Evolutionary conservation across 2,329 filamentous ascomycete species (phyloP), one percentile per base, ranked within the genome.

Genomic region (Albifimbria verrucaria): DNA sequence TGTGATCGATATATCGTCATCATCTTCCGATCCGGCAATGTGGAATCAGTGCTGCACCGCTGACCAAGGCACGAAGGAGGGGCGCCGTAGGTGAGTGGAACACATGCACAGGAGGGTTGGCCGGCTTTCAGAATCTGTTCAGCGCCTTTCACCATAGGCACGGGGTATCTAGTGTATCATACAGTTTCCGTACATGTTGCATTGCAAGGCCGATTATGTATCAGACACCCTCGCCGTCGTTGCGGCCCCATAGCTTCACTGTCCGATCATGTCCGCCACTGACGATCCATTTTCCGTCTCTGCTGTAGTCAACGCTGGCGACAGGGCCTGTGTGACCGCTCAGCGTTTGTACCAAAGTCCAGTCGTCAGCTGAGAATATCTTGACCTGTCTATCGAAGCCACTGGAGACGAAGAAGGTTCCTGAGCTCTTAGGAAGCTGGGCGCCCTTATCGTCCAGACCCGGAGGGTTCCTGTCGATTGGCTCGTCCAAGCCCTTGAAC

Each of bases 341-440:
- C 54, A 99, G 75, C 17, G 87, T 90, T 72, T 96, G 95, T 55
- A 92, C 85, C 54, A 96, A 74, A 1, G 89, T 87, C 92, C 94
- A 99, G 72, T 99, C 93, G 68, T 99, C 94, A 2, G 92, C 92
- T 7, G 92, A 96, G 72, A 95, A 97, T 60, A 99, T 82, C 68
- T 97, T 96, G 72, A 99, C 88, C 62, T 92, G 93, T 69, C 89
- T 91, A 74, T 99, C 94, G 66, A 97, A 97, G 0, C 94, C 94
- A 61, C 87, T 86, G 3, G 87, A 92, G 3, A 97, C 87, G 60
- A 99, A 88, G 71, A 97, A 97, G 0, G 92, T 96, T 46, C 92
- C 90, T 0, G 90, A 87, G 66, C 92, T 95, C 74, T 91, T 93
- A 11, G 92, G 92, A 46, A 82, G 67, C 55, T 76, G 80, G 22